These are phyloP conservation scores for Linnemannia elongata DNA, from an alignment of 192 early-diverging fungal species.

Conservation along the genomic window DNA sequence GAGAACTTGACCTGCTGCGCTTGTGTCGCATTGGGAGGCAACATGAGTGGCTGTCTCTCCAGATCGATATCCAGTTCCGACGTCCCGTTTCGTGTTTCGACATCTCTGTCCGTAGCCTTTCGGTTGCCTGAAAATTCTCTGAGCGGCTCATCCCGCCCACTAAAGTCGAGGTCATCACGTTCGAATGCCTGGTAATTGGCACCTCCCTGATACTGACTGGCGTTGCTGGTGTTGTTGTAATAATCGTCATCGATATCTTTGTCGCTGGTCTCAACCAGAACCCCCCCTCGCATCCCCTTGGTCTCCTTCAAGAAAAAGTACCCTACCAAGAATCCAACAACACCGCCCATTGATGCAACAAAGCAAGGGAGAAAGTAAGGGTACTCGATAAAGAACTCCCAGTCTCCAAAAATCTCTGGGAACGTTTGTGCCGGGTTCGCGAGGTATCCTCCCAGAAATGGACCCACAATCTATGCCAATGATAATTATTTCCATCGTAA, in stretches of 20 bases:
- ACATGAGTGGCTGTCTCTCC: slow-evolving; percentile 34
- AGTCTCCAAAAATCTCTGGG: slow-evolving; percentile 71
- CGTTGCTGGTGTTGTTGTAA: neutral
- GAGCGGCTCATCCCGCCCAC: neutral
- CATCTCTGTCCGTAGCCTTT: neutral
- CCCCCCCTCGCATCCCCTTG: neutral
- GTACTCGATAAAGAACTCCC: slow-evolving; percentile 69
- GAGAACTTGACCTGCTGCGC: slow-evolving; percentile 22
- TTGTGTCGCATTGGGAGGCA: slow-evolving; percentile 9
- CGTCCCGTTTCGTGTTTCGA: neutral
- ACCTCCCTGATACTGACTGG: neutral
- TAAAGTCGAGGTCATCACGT: neutral
- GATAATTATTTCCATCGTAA: neutral
- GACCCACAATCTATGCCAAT: slow-evolving; percentile 59
- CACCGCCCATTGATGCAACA: slow-evolving; percentile 70
- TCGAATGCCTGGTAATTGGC: neutral
- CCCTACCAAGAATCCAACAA: slow-evolving; percentile 76
- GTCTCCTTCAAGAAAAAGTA: slow-evolving; percentile 77
- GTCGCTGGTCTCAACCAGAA: neutral
- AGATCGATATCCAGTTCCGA: neutral
- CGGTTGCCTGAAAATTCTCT: neutral
- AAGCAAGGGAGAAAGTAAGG: slow-evolving; percentile 92
- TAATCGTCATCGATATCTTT: neutral
- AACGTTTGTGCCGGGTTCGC: slow-evolving; percentile 78
- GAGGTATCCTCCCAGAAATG: slow-evolving; percentile 86